Evolutionary conservation across 441 rosid species (phyloP), one percentile per base, ranked within the genome.

Genomic region (Erodium trifolium): DNA sequence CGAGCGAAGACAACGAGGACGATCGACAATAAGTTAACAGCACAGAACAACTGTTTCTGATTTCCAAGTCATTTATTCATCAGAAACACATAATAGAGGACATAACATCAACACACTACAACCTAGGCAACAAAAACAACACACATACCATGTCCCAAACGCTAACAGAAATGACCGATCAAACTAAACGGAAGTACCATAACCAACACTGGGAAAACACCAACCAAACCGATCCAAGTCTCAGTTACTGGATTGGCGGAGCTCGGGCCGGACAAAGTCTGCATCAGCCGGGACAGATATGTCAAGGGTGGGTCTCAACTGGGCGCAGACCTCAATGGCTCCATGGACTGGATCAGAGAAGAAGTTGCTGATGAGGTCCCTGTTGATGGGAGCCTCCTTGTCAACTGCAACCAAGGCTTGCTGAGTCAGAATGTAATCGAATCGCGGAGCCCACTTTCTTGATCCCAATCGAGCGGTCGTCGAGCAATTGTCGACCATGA

Each of bases 401-500:
- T 91, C 97, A 3, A 84, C 88, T 5, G 88, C 91, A 8, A 89
- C 98, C 12, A 87, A 67, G 70, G 98, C 93, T 67, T 91, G 97
- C 34, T 91, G 98, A 11, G 89, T 87, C 57, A 93, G 74, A 81
- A 85, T 72, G 79, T 93, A 91, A 72, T 91, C 97, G 2, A 93
- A 89, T 6, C 96, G 81, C 0, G 97, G 96, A 0, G 98, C 98
- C 98, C 96, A 93, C 70, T 93, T 93, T 69, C 98, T 86, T 2
- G 96, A 90, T 43, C 98, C 97, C 53, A 90, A 76, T 63, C 98
- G 82, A 45, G 98, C 98, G 4, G 97, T 93, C 6, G 97, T 93
- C 0, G 98, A 93, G 78, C 98, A 93, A 78, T 93, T 93, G 74
- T 93, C 98, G 5, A 91, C 98, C 98, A 93, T 93, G 78, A 93